Evolutionary conservation across 2,329 filamentous ascomycete genomes (phyloP).

Genomic region (Claviceps sorghi): DNA sequence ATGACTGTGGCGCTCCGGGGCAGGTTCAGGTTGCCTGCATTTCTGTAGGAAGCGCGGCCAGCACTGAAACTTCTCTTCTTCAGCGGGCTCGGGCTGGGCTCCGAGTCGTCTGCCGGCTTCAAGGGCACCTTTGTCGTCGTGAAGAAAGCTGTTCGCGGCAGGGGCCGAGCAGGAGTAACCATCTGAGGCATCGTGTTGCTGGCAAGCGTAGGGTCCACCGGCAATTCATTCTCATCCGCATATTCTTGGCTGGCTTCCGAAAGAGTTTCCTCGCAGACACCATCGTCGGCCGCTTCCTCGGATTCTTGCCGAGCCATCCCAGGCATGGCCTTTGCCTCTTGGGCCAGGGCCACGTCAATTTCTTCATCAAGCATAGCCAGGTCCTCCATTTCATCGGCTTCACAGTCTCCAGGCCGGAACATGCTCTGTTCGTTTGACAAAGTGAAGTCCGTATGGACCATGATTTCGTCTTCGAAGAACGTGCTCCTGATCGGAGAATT

Average conservation of each 20-base stretch:
- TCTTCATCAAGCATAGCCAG: slow-evolving; percentile 40
- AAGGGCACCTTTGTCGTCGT: slow-evolving; percentile 67
- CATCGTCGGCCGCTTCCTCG: slow-evolving; percentile 19
- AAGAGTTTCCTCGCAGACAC: slow-evolving; percentile 29
- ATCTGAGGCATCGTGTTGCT: slow-evolving; percentile 19
- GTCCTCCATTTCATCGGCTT: slow-evolving; percentile 26
- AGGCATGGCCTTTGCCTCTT: slow-evolving; percentile 47
- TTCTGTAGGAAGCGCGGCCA: slow-evolving; percentile 30
- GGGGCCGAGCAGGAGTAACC: slow-evolving; percentile 40
- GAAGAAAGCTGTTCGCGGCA: slow-evolving; percentile 39
- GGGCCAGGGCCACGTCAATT: slow-evolving; percentile 39
- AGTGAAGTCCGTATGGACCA: slow-evolving; percentile 14
- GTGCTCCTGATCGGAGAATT: slow-evolving; percentile 28
- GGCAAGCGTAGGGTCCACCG: slow-evolving; percentile 34
- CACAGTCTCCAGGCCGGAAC: slow-evolving; percentile 7
- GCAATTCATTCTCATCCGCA: slow-evolving; percentile 49
- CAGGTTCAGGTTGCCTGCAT: slow-evolving; percentile 26
- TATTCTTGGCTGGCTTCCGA: slow-evolving; percentile 53
- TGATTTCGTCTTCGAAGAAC: slow-evolving; percentile 51
- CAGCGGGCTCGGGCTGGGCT: slow-evolving; percentile 29
- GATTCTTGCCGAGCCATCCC: slow-evolving; percentile 30
- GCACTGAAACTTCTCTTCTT: slow-evolving; percentile 38
- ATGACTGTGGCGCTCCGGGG: slow-evolving; percentile 37
- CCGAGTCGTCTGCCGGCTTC: slow-evolving; percentile 49
- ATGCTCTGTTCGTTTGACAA: slow-evolving; percentile 7